These are phyloP conservation scores for Colletotrichum godetiae DNA, from an alignment of 2,329 filamentous ascomycete species.

Conservation along the genomic window DNA sequence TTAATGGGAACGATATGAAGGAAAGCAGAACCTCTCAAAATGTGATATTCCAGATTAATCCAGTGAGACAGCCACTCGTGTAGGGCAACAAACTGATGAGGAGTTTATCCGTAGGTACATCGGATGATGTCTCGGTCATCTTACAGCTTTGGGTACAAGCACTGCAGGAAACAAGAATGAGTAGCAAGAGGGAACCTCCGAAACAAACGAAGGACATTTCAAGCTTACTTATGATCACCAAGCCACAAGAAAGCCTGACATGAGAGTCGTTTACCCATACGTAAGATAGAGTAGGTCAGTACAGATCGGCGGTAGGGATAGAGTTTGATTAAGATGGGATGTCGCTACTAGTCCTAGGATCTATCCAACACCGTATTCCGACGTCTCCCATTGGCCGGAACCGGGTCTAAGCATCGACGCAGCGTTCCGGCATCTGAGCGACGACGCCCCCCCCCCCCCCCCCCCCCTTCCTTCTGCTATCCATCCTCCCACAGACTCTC, in stretches of 20 bases:
- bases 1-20: slow-evolving; percentile 15
- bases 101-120: neutral
- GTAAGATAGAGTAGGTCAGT: neutral
- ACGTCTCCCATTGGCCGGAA: neutral
- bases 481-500: neutral
- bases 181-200: neutral
- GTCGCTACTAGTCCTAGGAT: neutral
- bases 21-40: neutral
- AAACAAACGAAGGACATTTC: neutral
- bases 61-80: neutral
- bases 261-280: neutral
- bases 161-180: no score
- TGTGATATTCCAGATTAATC: neutral
- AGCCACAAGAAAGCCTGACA: neutral
- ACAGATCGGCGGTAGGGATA: neutral
- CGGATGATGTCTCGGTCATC: neutral
- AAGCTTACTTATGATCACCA: neutral
- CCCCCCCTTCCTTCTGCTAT: no score
- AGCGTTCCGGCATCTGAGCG: neutral
- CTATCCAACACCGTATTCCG: neutral
- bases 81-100: neutral
- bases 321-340: neutral
- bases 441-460: neutral
- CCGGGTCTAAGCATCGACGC: neutral
- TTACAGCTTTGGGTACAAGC: neutral